Percentiles rank a stretch among this genome's conserved stretches.
These are phyloP conservation scores for Crithidia mellificae DNA, from an alignment of 208 protist genomes.

Conservation along the genomic window DNA sequence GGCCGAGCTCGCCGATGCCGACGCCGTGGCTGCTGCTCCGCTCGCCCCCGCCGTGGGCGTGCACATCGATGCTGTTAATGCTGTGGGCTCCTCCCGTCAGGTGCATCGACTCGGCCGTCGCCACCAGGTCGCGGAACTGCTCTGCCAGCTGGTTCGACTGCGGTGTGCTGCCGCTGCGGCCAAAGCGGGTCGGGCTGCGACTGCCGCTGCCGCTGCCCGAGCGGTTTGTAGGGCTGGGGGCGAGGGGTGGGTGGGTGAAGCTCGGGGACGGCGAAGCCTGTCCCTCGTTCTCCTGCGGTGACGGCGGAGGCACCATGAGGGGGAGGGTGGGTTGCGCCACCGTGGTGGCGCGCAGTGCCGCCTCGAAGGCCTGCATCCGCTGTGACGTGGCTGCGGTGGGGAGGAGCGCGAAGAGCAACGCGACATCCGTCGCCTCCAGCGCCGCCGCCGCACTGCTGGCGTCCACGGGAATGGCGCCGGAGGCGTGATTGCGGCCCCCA, in stretches of 20 bases:
- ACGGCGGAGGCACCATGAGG: too few relatives aligned
- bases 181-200: slow-evolving; percentile 20
- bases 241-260: slow-evolving; percentile 26
- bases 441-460: slow-evolving; percentile 6
- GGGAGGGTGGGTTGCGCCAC: not conserved
- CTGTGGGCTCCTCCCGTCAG: slow-evolving; percentile 13
- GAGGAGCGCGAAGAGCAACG: slow-evolving; percentile 66
- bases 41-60: not conserved
- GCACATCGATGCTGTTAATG: too few relatives aligned
- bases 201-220: slow-evolving; percentile 23
- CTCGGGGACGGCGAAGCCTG: not conserved
- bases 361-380: slow-evolving; percentile 64
- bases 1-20: too few relatives aligned
- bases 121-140: slow-evolving; percentile 40
- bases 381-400: slow-evolving; percentile 53
- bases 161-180: slow-evolving; percentile 4
- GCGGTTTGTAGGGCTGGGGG: slow-evolving; percentile 24
- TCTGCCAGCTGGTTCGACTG: slow-evolving; percentile 26
- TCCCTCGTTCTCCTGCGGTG: slow-evolving; percentile 2
- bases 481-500: too few relatives aligned
- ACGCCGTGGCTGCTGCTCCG: not conserved
- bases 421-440: slow-evolving; percentile 40
- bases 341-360: slow-evolving; percentile 28
- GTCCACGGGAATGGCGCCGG: not conserved
- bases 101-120: slow-evolving; percentile 31